Percentiles rank a stretch among this genome's conserved stretches.
phyloP scores from a whole-genome alignment of 2,329 filamentous ascomycete genomes.

The Cadophora sp. region DNA sequence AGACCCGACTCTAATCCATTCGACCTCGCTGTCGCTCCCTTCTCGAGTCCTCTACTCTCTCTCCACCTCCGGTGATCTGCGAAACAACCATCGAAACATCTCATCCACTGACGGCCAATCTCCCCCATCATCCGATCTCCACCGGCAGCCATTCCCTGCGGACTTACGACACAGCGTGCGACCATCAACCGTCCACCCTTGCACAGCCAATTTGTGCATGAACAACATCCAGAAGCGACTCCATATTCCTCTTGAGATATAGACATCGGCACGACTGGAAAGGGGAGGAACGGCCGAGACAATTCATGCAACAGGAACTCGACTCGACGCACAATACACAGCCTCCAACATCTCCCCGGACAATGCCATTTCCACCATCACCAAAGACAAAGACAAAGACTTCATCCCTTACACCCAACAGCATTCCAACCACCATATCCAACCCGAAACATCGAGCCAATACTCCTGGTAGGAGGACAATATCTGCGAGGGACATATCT shows the following conservation, averaged over 20 bases:
- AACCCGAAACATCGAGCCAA: constrained; percentile 21
- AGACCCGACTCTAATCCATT: neutral
- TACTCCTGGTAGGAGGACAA: constrained; percentile 22
- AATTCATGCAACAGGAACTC: constrained; percentile 27
- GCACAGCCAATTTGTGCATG: constrained; percentile 12
- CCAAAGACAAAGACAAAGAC: constrained; percentile 10
- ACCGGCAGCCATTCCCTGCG: neutral
- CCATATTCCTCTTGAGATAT: neutral
- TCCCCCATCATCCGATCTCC: constrained; percentile 16
- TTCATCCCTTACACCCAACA: constrained; percentile 15
- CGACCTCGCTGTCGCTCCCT: neutral
- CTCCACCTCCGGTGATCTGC: neutral
- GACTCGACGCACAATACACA: too few species aligned
- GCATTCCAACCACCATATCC: constrained; percentile 13
- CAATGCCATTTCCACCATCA: constrained; percentile 26
- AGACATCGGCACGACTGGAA: constrained; percentile 18
- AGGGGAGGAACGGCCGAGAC: constrained; percentile 32
- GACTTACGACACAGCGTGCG: constrained; percentile 23
- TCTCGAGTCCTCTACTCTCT: neutral
- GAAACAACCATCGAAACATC: neutral
- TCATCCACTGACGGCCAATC: neutral
- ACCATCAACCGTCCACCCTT: constrained; percentile 16
- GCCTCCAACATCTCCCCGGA: constrained; percentile 17
- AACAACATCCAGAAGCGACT: constrained; percentile 18
- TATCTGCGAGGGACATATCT: constrained; percentile 24